Conservation (phyloP, 139 green algal genomes). For the Coelastrella sp. region DNA sequence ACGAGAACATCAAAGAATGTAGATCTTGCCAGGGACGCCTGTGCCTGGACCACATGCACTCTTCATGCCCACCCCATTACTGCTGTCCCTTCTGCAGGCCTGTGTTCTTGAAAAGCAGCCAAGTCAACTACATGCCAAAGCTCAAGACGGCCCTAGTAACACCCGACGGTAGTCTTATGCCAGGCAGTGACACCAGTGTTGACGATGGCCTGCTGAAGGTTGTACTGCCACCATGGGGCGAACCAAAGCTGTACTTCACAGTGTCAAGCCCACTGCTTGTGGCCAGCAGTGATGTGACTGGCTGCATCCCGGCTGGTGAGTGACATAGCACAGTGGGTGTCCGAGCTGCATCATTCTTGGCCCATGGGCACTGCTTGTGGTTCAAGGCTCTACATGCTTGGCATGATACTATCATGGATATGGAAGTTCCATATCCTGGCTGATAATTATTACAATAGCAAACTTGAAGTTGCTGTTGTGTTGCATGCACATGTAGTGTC, state of each 20-base stretch:
- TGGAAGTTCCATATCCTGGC: not conserved
- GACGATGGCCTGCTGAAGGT: constrained; percentile 1
- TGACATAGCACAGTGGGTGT: not conserved
- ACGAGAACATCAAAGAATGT: not conserved
- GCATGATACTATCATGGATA: not conserved
- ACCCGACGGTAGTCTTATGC: not conserved
- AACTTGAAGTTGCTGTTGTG: not conserved
- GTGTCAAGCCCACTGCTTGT: not conserved
- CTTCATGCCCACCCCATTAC: not conserved
- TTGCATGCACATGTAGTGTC: not conserved
- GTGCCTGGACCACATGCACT: not conserved
- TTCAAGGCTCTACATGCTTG: not conserved
- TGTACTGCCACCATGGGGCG: not conserved
- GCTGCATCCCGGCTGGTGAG: not conserved
- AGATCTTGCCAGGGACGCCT: not conserved
- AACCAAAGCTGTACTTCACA: not conserved
- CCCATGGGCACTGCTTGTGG: no score
- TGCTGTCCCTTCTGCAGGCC: not conserved
- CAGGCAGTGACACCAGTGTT: not conserved
- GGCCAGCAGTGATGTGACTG: not conserved
- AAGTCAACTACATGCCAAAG: not conserved
- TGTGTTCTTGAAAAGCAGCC: not conserved
- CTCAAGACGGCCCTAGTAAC: not conserved
- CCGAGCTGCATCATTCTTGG: no score
- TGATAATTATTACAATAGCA: not conserved